These are phyloP conservation scores for Taiozyma sp. DNA, from an alignment of 1,139 yeast genomes.

Conservation along the genomic window DNA sequence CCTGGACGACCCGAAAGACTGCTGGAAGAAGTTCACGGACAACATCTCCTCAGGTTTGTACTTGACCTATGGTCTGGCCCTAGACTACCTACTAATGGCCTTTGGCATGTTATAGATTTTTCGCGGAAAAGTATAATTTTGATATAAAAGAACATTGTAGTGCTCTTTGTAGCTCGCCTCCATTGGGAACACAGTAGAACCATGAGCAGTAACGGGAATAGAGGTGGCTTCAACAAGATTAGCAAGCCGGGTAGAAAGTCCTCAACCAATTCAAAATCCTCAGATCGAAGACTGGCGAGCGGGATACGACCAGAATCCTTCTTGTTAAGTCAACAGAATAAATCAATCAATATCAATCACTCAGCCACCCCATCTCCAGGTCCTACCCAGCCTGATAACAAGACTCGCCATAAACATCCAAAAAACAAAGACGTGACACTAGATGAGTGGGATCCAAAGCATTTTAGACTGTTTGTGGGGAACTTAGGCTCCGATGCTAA, in stretches of 20 bases:
- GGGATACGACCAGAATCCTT: conserved; percentile 41
- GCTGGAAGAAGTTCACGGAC: conserved; percentile 75
- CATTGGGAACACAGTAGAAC: background rate
- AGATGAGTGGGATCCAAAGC: conserved; percentile 59
- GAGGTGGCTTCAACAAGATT: background rate
- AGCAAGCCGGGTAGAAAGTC: background rate
- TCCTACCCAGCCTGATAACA: background rate
- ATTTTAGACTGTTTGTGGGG: conserved; percentile 70
- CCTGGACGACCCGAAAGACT: conserved; percentile 69
- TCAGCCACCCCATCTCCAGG: background rate
- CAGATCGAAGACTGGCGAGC: conserved; percentile 48
- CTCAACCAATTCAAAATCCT: conserved; percentile 33
- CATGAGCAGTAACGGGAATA: background rate
- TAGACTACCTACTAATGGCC: conserved; percentile 57
- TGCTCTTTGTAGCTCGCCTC: background rate
- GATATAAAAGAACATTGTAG: background rate
- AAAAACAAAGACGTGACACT: conserved; percentile 44
- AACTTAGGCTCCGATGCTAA: conserved; percentile 65
- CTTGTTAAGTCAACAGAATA: conserved; percentile 27
- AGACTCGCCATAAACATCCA: conserved; percentile 1
- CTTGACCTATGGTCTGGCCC: conserved; percentile 67
- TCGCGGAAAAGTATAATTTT: background rate
- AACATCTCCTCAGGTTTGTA: conserved; percentile 80
- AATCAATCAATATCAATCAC: conserved; percentile 1
- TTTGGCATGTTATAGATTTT: conserved; percentile 13